Conservation (phyloP, 2,329 filamentous ascomycete species). For the Trichophyton benhamiae region DNA sequence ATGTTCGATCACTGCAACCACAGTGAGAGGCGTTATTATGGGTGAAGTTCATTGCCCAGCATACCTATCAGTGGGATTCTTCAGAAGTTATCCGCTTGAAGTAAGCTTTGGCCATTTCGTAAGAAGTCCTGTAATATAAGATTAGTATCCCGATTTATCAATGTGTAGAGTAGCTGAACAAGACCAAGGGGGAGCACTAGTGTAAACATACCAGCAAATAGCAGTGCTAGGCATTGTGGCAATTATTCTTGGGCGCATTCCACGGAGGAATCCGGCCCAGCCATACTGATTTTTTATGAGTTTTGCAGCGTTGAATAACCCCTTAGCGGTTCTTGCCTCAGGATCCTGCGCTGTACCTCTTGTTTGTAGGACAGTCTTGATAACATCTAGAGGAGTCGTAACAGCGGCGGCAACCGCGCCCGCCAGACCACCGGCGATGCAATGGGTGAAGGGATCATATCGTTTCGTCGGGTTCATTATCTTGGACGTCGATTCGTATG, state of each 20-base stretch:
- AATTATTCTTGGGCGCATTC: slow-evolving; percentile 77
- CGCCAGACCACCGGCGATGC: slow-evolving; percentile 78
- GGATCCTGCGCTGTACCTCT: slow-evolving; percentile 69
- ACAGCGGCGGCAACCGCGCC: slow-evolving; percentile 87
- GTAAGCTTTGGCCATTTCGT: slow-evolving; percentile 57
- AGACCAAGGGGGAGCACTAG: not conserved
- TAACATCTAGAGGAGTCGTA: slow-evolving; percentile 93
- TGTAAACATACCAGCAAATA: slow-evolving; percentile 73
- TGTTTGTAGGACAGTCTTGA: slow-evolving; percentile 95
- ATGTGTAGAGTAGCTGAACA: not conserved
- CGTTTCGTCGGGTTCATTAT: slow-evolving; percentile 65
- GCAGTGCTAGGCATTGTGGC: slow-evolving; percentile 98
- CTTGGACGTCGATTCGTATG: slow-evolving; percentile 93
- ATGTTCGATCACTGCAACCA: not conserved
- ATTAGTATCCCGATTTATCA: not conserved
- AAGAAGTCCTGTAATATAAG: slow-evolving; percentile 42
- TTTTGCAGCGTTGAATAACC: slow-evolving; percentile 63
- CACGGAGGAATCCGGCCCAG: slow-evolving; percentile 79
- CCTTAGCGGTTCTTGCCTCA: slow-evolving; percentile 74
- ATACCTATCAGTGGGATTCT: not conserved
- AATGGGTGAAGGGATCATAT: slow-evolving; percentile 91
- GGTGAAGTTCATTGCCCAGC: not conserved
- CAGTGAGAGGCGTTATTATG: not conserved
- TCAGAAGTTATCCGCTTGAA: slow-evolving; percentile 32
- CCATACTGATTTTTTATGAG: slow-evolving; percentile 79